Percentiles rank a stretch among this genome's conserved stretches.
Evolutionary conservation across 2,329 filamentous ascomycete genomes (phyloP).

Genomic region (Didymella segeticola): DNA sequence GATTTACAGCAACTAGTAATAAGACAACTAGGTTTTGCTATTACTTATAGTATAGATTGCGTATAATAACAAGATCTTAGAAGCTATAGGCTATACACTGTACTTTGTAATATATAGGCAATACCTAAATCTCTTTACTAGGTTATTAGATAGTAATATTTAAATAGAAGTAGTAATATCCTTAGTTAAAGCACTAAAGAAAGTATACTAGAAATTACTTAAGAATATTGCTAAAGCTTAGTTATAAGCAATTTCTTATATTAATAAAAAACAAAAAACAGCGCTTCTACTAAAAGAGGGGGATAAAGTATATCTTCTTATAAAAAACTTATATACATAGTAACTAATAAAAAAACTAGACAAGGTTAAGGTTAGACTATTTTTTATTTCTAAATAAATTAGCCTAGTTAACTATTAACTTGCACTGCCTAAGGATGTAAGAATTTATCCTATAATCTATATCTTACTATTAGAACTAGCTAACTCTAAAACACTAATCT

Average conservation of each 20-base stretch:
- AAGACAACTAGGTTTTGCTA: too few relatives aligned
- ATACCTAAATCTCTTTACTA: neutral
- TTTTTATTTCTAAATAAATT: too few relatives aligned
- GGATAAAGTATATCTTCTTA: neutral
- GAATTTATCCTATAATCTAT: too few relatives aligned
- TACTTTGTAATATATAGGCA: neutral
- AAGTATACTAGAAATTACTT: neutral
- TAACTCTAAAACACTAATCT: too few relatives aligned
- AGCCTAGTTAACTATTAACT: too few relatives aligned
- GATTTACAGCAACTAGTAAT: too few relatives aligned
- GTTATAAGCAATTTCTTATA: neutral
- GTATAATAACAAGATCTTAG: too few relatives aligned
- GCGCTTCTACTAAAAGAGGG: neutral
- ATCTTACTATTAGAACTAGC: too few relatives aligned
- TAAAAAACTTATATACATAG: neutral
- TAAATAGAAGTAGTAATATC: neutral
- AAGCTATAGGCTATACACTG: too few relatives aligned
- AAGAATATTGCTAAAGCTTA: slow-evolving; percentile 1
- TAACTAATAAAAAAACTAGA: slow-evolving; percentile 5
- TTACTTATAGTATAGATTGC: too few relatives aligned
- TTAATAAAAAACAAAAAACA: neutral
- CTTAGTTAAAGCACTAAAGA: neutral
- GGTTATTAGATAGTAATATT: too few relatives aligned
- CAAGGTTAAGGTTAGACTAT: neutral
- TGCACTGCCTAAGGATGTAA: too few relatives aligned